Base-by-base conservation (phyloP, 441 rosid genomes). In the Erodium texanum region DNA sequence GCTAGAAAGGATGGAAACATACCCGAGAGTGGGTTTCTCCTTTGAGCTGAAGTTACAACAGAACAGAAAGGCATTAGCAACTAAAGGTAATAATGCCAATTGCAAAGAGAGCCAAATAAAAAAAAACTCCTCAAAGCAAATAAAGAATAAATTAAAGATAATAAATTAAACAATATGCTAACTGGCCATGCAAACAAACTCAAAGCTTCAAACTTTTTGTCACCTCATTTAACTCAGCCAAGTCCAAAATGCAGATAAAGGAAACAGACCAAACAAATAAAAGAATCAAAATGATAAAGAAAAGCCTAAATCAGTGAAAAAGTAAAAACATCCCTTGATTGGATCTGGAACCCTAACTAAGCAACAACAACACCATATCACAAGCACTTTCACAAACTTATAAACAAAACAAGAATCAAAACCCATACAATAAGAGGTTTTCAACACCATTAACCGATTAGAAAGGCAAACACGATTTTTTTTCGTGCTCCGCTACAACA, bases 1-100 rank as follows among this genome's bases (percentile, higher is more conserved):
- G n/a, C 52, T 43, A 1, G n/a, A 10, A 43, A 43, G n/a, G 14
- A 43, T 32, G 52, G 1, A 15, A 15, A 43, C 52, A 43, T 43
- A 43, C 52, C 52, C 52, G 52, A 43, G 52, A 43, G 52, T 43
- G 52, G 52, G 52, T 43, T 43, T 43, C 52, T 43, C 52, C 52
- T 43, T 43, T 15, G 52, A 43, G 52, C 52, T 43, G 52, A 12
- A 11, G 2, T 11, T 3, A 16, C 4, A 43, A 43, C 52, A 43
- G n/a, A 43, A 43, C 52, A 43, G 52, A 43, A 11, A 3, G n/a
- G 15, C 15, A 10, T 11, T 43, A 43, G n/a, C n/a, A 43, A 43
- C 2, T 12, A 12, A 15, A 12, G 14, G n/a, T 11, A 43, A 43
- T 15, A 43, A 43, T 43, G 1, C n/a, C 52, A 43, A 11, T 43